Evolutionary conservation across 1,284 basidiomycete genomes (phyloP), one percentile per base, ranked within the genome.

Genomic region (Rhodotorula sp.): DNA sequence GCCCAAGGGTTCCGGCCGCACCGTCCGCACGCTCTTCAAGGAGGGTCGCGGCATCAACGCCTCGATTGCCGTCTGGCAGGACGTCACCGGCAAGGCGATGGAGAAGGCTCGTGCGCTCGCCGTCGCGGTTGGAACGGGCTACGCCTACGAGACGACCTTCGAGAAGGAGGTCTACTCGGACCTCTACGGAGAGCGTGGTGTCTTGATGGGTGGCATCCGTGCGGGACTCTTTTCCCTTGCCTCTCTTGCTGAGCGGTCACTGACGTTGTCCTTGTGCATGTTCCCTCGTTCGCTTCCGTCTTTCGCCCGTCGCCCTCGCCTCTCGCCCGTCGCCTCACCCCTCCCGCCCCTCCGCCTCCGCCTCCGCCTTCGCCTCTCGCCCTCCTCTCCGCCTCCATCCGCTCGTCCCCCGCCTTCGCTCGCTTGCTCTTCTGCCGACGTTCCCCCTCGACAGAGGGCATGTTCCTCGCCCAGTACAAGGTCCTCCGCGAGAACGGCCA

Each of bases 131-230:
- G 96, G 96, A 71, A 93, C 93, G 70, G 96, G 96, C 71, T 95
- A 96, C 86, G 85, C 94, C 82, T 96, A 96, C 81, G 95, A 99
- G 84, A 99, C 96, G 58, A 97, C 96, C 72, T 99, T 99, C 78
- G 86, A 98, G 87, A 98, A 96, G 86, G 95, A 99, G 84, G 96
- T 98, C 72, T 98, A 91, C 88, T 99, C 96, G 67, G 96, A 99
- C 82, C 86, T 99, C 72, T 99, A 96, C 83, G 96, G 96, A 83
- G 96, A 99, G 86, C 94, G 95, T 86, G 96, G 96, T 87, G 94
- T 97, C 80, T 87, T 99, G 79, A 98, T 98, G 95, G 95, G 95
- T 80, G 95, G 89, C 82, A 98, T 99, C 81, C 94, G 88, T 90
- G 83, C 76, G 88, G 86, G 9, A 8, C 5, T 13, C 47, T 3